Base-by-base conservation (phyloP, 2,329 filamentous ascomycete species). In the Biscogniauxia sp. region DNA sequence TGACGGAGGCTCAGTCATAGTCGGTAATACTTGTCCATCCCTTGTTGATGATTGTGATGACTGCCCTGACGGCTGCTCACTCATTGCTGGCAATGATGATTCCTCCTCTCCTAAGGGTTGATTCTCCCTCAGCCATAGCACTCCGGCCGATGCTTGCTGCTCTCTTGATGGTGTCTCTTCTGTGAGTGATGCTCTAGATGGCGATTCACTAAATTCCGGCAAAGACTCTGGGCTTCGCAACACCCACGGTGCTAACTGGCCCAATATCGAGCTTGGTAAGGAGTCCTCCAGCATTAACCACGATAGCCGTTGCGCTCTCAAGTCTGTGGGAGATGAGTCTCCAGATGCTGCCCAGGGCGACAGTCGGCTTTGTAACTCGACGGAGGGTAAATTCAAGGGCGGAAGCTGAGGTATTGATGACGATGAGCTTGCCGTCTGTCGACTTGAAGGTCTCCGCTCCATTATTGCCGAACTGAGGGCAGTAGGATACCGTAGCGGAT, bases 131-230 rank as follows among this genome's bases (percentile, higher is more conserved):
- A n/a, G n/a, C n/a, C n/a, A n/a, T n/a, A n/a, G n/a, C n/a, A n/a
- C n/a, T n/a, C n/a, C n/a, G n/a, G n/a, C n/a, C n/a, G n/a, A n/a
- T n/a, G n/a, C n/a, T 8, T 51, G 8, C 15, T 54, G 54, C 54
- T 55, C 23, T 20, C 57, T 23, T 50, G 28, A 20, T 41, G 53
- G 58, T 20, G 63, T 57, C 11, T 20, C 51, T 17, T n/a, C 52
- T 28, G 56, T 57, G 11, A 51, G 52, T 8, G 53, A 56, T 13
- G 59, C 26, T 28, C 26, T 28, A 5, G 9, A 28, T 28, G 26
- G 26, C 26, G 26, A 28, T 9, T 28, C 26, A 9, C 26, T 28
- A 28, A 28, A 28, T 5, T 28, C 26, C 13, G 37, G 37, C 37
- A 41, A 41, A 3, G 37, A 41, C 37, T 5, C 5, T 13, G 37